phyloP scores from a whole-genome alignment of 306 rosid genomes.

The Parietaria judaica region DNA sequence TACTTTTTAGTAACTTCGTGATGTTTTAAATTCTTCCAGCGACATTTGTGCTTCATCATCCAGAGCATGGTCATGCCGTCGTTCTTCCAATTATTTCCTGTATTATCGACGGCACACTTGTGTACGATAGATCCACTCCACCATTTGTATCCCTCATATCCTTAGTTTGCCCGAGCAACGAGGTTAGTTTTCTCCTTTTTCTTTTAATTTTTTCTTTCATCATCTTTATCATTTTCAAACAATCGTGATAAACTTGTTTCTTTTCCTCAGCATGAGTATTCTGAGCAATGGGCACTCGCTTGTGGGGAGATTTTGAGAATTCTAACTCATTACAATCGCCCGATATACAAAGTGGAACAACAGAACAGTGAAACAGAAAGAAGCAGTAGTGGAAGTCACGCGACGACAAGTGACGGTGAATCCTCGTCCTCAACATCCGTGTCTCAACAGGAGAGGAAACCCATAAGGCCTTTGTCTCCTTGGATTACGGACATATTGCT shows the following conservation, averaged over 20 bases:
- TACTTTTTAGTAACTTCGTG: slow-evolving; percentile 27
- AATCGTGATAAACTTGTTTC: slow-evolving; percentile 7
- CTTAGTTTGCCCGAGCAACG: slow-evolving; percentile 72
- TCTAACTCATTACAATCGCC: slow-evolving; percentile 95
- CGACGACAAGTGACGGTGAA: slow-evolving; percentile 62
- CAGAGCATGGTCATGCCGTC: slow-evolving; percentile 97
- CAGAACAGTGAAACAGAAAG: slow-evolving; percentile 61
- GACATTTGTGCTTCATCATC: slow-evolving; percentile 90
- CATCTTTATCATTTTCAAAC: background rate
- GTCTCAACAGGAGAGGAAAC: slow-evolving; percentile 74
- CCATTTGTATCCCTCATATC: slow-evolving; percentile 95
- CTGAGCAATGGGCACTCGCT: slow-evolving; percentile 98
- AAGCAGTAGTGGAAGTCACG: slow-evolving; percentile 78
- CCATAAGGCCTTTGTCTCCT: slow-evolving; percentile 81
- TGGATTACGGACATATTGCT: slow-evolving; percentile 92
- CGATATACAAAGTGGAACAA: slow-evolving; percentile 65
- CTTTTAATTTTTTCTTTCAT: background rate
- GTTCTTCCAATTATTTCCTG: slow-evolving; percentile 93
- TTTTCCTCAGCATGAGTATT: slow-evolving; percentile 62
- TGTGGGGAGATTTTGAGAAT: slow-evolving; percentile 93
- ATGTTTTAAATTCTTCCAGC: slow-evolving; percentile 45
- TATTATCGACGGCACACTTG: slow-evolving; percentile 74
- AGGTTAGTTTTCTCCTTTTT: slow-evolving; percentile 31
- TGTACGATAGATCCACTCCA: slow-evolving; percentile 61
- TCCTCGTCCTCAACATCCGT: slow-evolving; percentile 37